Evolutionary conservation across 345 rosid species (phyloP).

Genomic region (Hibiscus tridactylites): DNA sequence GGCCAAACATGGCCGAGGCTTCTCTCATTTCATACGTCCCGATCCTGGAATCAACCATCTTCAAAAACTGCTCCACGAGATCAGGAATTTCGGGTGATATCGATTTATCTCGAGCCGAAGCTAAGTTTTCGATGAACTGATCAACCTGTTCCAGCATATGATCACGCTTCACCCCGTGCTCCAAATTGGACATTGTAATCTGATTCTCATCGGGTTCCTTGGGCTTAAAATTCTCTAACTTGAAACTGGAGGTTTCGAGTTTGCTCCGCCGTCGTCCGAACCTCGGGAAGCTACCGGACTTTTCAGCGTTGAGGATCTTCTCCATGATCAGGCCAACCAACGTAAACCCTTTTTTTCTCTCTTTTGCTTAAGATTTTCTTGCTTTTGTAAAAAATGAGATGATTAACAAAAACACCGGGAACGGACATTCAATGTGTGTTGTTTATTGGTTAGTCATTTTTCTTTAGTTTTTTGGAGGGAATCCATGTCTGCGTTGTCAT

Average conservation of each 20-base stretch:
- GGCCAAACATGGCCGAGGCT: conserved; percentile 23
- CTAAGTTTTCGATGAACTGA: conserved; percentile 24
- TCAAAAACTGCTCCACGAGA: conserved; percentile 30
- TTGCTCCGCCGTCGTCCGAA: conserved; percentile 5
- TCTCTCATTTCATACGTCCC: conserved; percentile 21
- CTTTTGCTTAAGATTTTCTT: neutral
- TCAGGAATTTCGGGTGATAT: conserved; percentile 27
- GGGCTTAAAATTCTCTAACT: conserved; percentile 8
- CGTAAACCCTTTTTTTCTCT: too few species aligned
- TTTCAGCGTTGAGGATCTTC: conserved; percentile 15
- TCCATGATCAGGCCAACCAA: conserved; percentile 11
- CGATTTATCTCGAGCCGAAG: conserved; percentile 1
- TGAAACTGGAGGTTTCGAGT: neutral
- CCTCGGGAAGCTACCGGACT: conserved; percentile 19
- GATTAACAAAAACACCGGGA: neutral
- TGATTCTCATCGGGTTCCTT: neutral
- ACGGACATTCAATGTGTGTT: neutral
- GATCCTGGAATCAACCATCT: conserved; percentile 39
- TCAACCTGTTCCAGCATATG: conserved; percentile 39
- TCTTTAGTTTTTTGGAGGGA: conserved; percentile 11
- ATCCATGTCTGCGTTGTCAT: neutral
- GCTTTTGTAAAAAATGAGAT: neutral
- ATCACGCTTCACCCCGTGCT: conserved; percentile 7
- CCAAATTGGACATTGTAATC: neutral
- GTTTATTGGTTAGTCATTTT: too few species aligned